A percentile compares a stretch with the other conserved stretches of the same genome.
Evolutionary conservation across 176 grass and related monocot species (phyloP).

Genomic region (Carex myosuroides): DNA sequence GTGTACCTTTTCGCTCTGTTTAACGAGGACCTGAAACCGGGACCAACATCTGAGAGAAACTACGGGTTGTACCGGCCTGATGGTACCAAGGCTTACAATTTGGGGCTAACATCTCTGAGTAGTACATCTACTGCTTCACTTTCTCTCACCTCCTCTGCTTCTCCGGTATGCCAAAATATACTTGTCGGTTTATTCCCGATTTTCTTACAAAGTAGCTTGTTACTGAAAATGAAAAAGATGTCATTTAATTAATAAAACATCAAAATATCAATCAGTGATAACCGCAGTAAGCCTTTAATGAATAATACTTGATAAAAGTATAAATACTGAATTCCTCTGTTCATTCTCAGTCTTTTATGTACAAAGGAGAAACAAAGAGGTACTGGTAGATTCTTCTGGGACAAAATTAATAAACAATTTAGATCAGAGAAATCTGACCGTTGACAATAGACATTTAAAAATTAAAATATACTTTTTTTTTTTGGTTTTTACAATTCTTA

Average conservation of each 20-base stretch:
- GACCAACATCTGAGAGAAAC: constrained; percentile 73
- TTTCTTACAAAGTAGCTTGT: neutral
- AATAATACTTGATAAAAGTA: neutral
- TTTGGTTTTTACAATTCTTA: neutral
- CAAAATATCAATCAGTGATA: neutral
- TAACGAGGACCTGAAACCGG: constrained; percentile 95
- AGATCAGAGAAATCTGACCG: constrained; percentile 17
- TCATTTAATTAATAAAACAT: neutral
- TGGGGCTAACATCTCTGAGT: constrained; percentile 36
- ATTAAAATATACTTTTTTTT: constrained; percentile 26
- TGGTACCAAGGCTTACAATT: constrained; percentile 76
- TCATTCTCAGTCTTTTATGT: neutral
- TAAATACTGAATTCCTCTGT: constrained; percentile 23
- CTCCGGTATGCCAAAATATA: constrained; percentile 12
- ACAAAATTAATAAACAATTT: neutral
- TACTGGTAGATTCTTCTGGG: neutral
- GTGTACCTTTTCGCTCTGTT: constrained; percentile 95
- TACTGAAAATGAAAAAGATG: neutral
- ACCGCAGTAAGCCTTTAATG: constrained; percentile 1
- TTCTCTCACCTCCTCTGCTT: constrained; percentile 44
- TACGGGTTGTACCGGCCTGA: constrained; percentile 79
- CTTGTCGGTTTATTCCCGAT: neutral
- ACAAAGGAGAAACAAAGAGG: neutral
- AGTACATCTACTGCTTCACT: constrained; percentile 39
- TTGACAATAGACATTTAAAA: constrained; percentile 29